Evolutionary conservation across 257 asterid genomes (phyloP), one percentile per base, ranked within the genome.

Genomic region (Nicotiana tabacum): DNA sequence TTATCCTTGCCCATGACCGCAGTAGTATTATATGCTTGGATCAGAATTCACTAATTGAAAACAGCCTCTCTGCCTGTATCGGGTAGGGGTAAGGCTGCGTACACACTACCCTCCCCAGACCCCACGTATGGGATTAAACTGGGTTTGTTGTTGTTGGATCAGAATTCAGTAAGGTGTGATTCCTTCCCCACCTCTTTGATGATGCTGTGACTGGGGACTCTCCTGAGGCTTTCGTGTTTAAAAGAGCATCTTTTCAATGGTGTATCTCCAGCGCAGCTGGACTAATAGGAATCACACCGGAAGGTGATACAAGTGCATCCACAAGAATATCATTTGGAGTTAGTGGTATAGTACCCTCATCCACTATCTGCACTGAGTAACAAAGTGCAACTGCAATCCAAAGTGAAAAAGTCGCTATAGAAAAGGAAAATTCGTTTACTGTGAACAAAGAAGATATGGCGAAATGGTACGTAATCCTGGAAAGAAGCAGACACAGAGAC

Each of bases 291-390:
- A 96, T 90, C 43, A 94, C 89, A 56, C 98, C 99, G 1, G 94
- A 90, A 60, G 98, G 85, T 83, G 93, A 84, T 29, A 93, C 89
- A 5, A 94, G 93, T 62, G 97, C 99, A 69, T 96, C 99, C 4
- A 96, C 81, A 11, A 83, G 87, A 66, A 94, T 90, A 77, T 96
- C 99, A 48, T 84, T 87, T 61, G 95, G 94, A 81, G 98, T 92
- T 13, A 92, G 39, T 4, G 99, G 99, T 87, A 96, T 91, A 77
- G 88, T 88, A 30, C 90, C 92, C 16, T 91, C 96, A 53, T 93
- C 97, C 88, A 94, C 55, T 86, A 94, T 89, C 84, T 96, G 99
- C 62, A 81, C 77, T 8, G 99, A 94, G 82, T 96, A 96, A 7
- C 96, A 89, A 67, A 96, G 95, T 67, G 95, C 98, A 78, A 94